Conservation (phyloP, 495 filamentous ascomycete species). For the Hypoxylon subgilvum region DNA sequence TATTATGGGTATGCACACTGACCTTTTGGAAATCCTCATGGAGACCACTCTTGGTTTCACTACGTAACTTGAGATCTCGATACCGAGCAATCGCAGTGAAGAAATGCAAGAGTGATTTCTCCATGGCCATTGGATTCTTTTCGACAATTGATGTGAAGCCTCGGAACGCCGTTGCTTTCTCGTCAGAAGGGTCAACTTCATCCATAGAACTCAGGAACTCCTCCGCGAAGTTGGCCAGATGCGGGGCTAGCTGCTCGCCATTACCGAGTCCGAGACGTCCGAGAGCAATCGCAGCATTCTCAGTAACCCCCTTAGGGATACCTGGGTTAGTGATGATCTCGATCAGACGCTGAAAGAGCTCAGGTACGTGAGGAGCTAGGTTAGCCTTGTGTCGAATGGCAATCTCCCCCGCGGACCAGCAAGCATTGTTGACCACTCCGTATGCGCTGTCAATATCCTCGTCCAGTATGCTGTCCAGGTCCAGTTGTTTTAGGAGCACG, state of each 20-base stretch:
- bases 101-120: conserved; percentile 78
- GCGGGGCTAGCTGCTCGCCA: conserved; percentile 75
- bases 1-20: conserved; percentile 18
- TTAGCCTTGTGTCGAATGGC: conserved; percentile 74
- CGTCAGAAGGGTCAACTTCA: conserved; percentile 85
- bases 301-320: conserved; percentile 88
- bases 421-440: conserved; percentile 95
- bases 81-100: conserved; percentile 85
- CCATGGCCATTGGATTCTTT: conserved; percentile 90
- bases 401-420: conserved; percentile 96
- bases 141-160: conserved; percentile 87
- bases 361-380: conserved; percentile 77
- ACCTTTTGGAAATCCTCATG: conserved; percentile 57
- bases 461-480: conserved; percentile 74
- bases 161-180: conserved; percentile 91
- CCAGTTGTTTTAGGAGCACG: conserved; percentile 82
- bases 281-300: conserved; percentile 93
- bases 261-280: conserved; percentile 88
- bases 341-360: conserved; percentile 74
- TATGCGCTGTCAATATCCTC: conserved; percentile 80
- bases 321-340: conserved; percentile 80
- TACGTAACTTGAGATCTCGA: conserved; percentile 59
- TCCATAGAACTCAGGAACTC: conserved; percentile 82
- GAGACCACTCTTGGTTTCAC: conserved; percentile 52
- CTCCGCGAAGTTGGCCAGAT: conserved; percentile 78